Evolutionary conservation across 1,139 yeast species (phyloP), one percentile per base, ranked within the genome.

Genomic region (Yamadazyma dushanensis): DNA sequence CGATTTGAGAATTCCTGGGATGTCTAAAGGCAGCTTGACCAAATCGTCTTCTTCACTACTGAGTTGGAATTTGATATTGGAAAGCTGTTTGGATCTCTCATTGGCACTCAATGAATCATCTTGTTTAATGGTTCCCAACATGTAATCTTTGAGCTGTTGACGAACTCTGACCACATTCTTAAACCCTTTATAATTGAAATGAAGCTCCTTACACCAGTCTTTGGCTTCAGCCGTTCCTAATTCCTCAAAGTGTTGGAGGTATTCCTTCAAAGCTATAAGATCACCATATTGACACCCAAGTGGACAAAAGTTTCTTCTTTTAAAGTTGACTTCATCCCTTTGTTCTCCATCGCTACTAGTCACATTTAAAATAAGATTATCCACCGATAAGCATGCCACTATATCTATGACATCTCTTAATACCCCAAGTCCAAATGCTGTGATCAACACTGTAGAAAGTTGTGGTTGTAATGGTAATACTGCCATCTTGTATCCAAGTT

Each of bases 351-450:
- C 73, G 5, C 96, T 95, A 20, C 57, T 50, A 6, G 62, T 60
- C 1, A 70, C 65, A 44, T 85, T 88, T 47, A 86, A 54, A 20
- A 94, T 62, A 50, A 94, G 68, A 52, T 90, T 92, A 47, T 92
- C 97, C 4, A 92, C 97, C 4, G 96, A 88, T 25, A 94, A 70
- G 61, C 97, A 90, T 0, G 97, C 81, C 1, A 86, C 94, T 34
- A 94, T 87, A 55, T 92, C 97, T 26, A 92, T 73, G 2, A 87
- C 95, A 2, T 83, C 76, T 2, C 66, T 61, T 15, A 88, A 60
- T 17, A 81, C 80, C 0, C 77, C 78, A 31, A 57, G 57, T 32
- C 77, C 79, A 41, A 73, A 64, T 0, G 96, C 96, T 25, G 76
- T 73, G 32, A 90, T 68, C 36, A 90, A 69, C 8, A 89, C 97